phyloP scores from a whole-genome alignment of 768 basidiomycete species.

The Lactifluus pinguis region DNA sequence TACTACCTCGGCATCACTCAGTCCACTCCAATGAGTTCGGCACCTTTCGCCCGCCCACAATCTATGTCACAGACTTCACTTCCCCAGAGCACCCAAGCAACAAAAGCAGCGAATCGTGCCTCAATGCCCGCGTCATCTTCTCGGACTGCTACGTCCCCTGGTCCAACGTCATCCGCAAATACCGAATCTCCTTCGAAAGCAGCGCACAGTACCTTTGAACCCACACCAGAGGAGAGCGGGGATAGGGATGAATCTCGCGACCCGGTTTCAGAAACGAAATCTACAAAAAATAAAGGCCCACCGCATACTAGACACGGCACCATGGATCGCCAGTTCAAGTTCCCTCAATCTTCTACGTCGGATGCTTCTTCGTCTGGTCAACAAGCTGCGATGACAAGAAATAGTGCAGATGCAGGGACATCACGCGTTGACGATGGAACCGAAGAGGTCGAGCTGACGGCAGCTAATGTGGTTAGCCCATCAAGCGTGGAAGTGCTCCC shows the following conservation, averaged over 20 bases:
- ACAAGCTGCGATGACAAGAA: background rate
- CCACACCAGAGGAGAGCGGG: slow-evolving; percentile 43
- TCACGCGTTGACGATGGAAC: background rate
- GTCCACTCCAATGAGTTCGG: slow-evolving; percentile 32
- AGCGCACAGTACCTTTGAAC: slow-evolving; percentile 31
- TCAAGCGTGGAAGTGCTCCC: slow-evolving; percentile 69
- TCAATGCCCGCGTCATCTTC: slow-evolving; percentile 58
- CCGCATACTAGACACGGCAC: slow-evolving; percentile 44
- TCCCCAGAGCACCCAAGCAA: slow-evolving; percentile 27
- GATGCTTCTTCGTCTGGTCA: background rate
- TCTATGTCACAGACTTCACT: slow-evolving; percentile 69
- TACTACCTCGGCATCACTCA: slow-evolving; percentile 75
- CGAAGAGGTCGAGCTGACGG: slow-evolving; percentile 8
- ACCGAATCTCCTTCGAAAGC: slow-evolving; percentile 5
- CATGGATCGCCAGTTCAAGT: slow-evolving; percentile 72
- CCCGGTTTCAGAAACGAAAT: slow-evolving; percentile 20
- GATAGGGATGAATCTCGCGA: slow-evolving; percentile 28
- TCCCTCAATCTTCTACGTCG: slow-evolving; percentile 35
- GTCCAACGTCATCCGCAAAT: slow-evolving; percentile 31
- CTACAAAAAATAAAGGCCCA: slow-evolving; percentile 15
- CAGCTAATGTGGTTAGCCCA: slow-evolving; percentile 34
- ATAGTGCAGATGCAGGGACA: background rate
- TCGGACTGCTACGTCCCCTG: slow-evolving; percentile 36
- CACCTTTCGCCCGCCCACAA: slow-evolving; percentile 46
- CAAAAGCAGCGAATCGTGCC: slow-evolving; percentile 42